Conservation (phyloP, 2,329 filamentous ascomycete species). For the Aspergillus latus region DNA sequence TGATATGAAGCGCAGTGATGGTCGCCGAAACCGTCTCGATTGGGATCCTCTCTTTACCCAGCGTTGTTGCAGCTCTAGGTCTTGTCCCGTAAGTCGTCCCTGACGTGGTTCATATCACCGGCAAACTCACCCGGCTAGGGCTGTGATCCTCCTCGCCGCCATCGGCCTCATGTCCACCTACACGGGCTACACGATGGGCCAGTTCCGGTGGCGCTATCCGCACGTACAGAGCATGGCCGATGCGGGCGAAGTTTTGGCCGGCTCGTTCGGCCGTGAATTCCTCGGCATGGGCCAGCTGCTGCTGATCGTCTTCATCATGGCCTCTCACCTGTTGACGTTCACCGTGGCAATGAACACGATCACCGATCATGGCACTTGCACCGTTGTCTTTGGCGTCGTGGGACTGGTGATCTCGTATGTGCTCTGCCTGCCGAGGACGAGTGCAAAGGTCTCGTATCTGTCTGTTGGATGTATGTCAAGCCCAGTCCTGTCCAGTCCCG, state of each 20-base stretch:
- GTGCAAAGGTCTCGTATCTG: slow-evolving; percentile 62
- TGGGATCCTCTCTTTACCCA: slow-evolving; percentile 57
- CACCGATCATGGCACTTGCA: slow-evolving; percentile 61
- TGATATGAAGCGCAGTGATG: slow-evolving; percentile 43
- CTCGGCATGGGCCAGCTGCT: slow-evolving; percentile 62
- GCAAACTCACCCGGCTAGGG: slow-evolving; percentile 29
- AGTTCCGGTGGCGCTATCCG: slow-evolving; percentile 59
- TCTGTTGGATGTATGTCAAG: slow-evolving; percentile 52
- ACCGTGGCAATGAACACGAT: slow-evolving; percentile 67
- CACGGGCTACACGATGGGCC: slow-evolving; percentile 61
- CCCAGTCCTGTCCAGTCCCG: neutral
- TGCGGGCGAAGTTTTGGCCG: slow-evolving; percentile 62
- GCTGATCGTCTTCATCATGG: slow-evolving; percentile 68
- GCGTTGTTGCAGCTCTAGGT: slow-evolving; percentile 53
- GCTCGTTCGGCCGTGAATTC: slow-evolving; percentile 61
- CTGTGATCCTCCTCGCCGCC: slow-evolving; percentile 53
- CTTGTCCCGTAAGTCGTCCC: slow-evolving; percentile 47
- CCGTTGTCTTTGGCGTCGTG: slow-evolving; percentile 62
- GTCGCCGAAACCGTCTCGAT: slow-evolving; percentile 61
- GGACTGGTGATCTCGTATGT: slow-evolving; percentile 60
- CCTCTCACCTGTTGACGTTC: slow-evolving; percentile 69
- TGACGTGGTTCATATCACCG: neutral
- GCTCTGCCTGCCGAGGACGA: slow-evolving; percentile 61
- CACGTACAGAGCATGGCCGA: slow-evolving; percentile 67
- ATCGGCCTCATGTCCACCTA: slow-evolving; percentile 59